Conservation (phyloP, 306 rosid genomes). For the Neltuma alba region DNA sequence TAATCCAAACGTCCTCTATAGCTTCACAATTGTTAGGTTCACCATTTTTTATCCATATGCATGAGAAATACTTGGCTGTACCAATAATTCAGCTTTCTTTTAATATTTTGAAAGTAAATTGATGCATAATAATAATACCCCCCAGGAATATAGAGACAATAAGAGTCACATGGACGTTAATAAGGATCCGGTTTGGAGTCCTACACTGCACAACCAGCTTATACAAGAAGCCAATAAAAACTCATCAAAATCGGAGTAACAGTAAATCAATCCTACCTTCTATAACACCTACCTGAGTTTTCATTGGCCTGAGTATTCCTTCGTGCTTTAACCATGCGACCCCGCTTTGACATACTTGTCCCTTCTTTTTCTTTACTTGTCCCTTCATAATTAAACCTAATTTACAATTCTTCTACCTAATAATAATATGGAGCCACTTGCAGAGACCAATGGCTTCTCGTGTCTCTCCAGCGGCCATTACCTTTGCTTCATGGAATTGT, state of each 20-base stretch:
- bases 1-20: too few species aligned
- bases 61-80: too few species aligned
- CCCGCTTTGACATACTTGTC: too few species aligned
- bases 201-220: neutral
- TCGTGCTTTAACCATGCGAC: too few species aligned
- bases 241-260: neutral
- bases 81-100: too few species aligned
- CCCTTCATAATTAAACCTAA: neutral
- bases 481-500: conserved; percentile 36
- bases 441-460: neutral
- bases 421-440: neutral
- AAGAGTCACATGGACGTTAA: neutral
- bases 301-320: neutral
- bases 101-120: too few species aligned
- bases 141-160: too few species aligned
- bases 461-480: neutral
- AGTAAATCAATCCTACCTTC: neutral
- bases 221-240: neutral
- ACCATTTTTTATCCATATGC: accelerated
- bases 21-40: too few species aligned
- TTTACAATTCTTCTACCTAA: neutral
- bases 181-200: neutral
- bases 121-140: too few species aligned
- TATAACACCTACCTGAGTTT: neutral
- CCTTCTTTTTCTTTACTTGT: too few species aligned